Evolutionary conservation across 2,329 filamentous ascomycete genomes (phyloP).

Genomic region (Malbranchea cinnamomea): DNA sequence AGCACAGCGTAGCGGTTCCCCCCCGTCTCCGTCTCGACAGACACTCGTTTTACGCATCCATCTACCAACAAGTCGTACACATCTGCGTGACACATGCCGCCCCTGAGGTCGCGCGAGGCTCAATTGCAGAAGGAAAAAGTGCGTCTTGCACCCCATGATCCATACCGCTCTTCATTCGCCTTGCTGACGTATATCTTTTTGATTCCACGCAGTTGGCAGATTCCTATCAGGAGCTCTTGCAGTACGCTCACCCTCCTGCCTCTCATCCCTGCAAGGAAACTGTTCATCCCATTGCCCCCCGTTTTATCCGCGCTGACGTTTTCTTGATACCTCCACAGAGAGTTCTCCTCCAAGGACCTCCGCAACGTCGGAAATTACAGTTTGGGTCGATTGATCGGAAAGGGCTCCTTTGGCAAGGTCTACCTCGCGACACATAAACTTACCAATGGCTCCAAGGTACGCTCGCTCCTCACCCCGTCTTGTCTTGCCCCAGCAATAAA

Average conservation of each 20-base stretch:
- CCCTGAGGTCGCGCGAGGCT: constrained; percentile 32
- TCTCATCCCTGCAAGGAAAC: background rate
- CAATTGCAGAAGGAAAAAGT: constrained; percentile 47
- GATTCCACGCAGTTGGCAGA: constrained; percentile 58
- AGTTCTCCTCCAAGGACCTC: constrained; percentile 85
- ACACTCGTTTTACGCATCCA: too few relatives aligned
- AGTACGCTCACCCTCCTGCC: constrained; percentile 44
- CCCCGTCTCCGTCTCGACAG: background rate
- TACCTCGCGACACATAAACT: constrained; percentile 94
- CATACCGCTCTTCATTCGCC: background rate
- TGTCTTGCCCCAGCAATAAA: background rate
- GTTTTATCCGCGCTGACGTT: constrained; percentile 8
- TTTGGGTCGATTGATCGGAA: constrained; percentile 81
- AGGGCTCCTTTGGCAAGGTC: constrained; percentile 96
- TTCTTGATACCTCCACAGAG: constrained; percentile 37
- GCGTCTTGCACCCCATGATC: constrained; percentile 8
- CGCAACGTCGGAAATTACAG: constrained; percentile 90
- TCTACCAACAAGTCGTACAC: too few relatives aligned
- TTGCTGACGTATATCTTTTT: constrained; percentile 6
- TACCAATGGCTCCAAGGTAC: constrained; percentile 91
- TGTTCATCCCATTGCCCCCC: too few relatives aligned
- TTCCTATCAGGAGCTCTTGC: constrained; percentile 90
- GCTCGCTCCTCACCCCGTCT: too few relatives aligned
- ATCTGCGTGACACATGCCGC: constrained; percentile 27
- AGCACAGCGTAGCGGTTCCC: background rate